Conservation (phyloP, 805 yeast genomes). For the Blastobotrys parvus region DNA sequence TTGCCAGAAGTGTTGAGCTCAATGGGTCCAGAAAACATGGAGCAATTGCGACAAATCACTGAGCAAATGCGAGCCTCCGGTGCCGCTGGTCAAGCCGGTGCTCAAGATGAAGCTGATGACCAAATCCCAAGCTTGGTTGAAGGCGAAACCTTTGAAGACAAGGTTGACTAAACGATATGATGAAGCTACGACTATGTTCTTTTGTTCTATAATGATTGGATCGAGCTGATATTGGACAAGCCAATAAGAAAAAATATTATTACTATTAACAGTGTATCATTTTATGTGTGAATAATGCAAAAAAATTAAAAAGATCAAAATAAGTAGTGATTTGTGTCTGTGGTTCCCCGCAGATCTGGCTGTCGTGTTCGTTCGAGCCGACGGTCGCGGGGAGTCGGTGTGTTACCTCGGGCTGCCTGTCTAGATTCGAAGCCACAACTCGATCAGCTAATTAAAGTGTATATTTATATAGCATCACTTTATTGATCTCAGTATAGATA, state of each 20-base stretch:
- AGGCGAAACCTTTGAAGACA: slow-evolving; percentile 73
- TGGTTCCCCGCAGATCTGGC: no score
- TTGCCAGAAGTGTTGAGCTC: slow-evolving; percentile 92
- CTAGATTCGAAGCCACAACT: no score
- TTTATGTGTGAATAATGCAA: not conserved
- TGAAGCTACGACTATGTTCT: not conserved
- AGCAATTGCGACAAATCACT: slow-evolving; percentile 81
- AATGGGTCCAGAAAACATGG: slow-evolving; percentile 92
- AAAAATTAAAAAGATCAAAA: not conserved
- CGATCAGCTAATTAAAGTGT: no score
- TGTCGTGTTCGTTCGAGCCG: no score
- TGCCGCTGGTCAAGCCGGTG: slow-evolving; percentile 40
- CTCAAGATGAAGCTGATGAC: slow-evolving; percentile 40
- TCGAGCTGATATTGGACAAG: not conserved
- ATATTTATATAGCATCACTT: no score
- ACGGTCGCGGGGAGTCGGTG: no score
- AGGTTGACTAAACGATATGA: slow-evolving; percentile 1
- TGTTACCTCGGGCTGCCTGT: no score
- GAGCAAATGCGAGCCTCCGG: slow-evolving; percentile 55
- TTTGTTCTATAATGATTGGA: not conserved
- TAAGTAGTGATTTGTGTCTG: no score
- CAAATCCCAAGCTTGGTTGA: slow-evolving; percentile 68
- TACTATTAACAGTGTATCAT: not conserved
- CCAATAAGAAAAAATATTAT: not conserved
- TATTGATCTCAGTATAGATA: no score